Evolutionary conservation across 257 asterid species (phyloP).

Genomic region (Forsythia suspensa): DNA sequence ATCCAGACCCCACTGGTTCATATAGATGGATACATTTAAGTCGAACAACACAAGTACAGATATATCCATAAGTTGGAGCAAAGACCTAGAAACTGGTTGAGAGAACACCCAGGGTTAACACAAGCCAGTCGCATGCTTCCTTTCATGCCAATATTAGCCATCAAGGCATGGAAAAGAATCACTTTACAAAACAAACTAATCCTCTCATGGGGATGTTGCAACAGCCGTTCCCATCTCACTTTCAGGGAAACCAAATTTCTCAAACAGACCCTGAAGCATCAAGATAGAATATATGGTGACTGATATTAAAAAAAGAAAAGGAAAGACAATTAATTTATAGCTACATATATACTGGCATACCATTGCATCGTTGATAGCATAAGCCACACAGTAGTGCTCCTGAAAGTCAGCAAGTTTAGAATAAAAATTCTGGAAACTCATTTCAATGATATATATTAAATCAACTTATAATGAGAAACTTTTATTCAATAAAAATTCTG

Average conservation of each 20-base stretch:
- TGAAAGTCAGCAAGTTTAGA: slow-evolving; percentile 39
- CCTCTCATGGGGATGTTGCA: slow-evolving; percentile 29
- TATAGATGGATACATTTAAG: slow-evolving; percentile 22
- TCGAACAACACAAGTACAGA: neutral
- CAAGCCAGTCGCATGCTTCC: neutral
- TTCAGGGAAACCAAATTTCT: slow-evolving; percentile 74
- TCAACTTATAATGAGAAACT: no score
- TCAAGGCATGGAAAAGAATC: neutral
- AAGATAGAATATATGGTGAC: slow-evolving; percentile 12
- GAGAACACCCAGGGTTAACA: neutral
- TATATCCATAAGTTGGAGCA: neutral
- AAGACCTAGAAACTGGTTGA: neutral
- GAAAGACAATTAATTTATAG: neutral
- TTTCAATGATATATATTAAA: neutral
- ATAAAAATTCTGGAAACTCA: neutral
- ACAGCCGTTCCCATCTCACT: slow-evolving; percentile 34
- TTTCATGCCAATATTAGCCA: neutral
- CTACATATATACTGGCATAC: slow-evolving; percentile 38
- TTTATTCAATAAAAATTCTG: neutral
- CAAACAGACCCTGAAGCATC: slow-evolving; percentile 62
- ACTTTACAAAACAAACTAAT: neutral
- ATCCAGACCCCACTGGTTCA: slow-evolving; percentile 13
- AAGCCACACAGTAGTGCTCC: slow-evolving; percentile 95
- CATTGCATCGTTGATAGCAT: slow-evolving; percentile 80
- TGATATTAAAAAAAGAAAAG: neutral